These are phyloP conservation scores for Triangularia verruculosa DNA, from an alignment of 2,329 filamentous ascomycete genomes.

Conservation along the genomic window DNA sequence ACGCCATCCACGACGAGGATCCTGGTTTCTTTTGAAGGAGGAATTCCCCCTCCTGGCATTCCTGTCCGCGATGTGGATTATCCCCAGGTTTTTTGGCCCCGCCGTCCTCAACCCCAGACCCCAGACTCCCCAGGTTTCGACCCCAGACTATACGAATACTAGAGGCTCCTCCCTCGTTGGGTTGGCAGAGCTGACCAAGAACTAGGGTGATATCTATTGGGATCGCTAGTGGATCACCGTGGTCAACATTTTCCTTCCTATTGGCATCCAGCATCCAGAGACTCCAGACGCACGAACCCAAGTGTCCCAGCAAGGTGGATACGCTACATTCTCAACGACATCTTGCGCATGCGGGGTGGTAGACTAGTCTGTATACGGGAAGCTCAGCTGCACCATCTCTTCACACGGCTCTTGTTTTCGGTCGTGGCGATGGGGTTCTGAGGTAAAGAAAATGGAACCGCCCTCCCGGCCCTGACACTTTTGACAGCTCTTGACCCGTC, in stretches of 20 bases:
- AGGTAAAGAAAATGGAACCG: constrained; percentile 20
- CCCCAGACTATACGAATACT: not conserved
- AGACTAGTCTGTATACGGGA: constrained; percentile 20
- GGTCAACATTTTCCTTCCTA: not conserved
- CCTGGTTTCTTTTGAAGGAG: not conserved
- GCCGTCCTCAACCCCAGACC: constrained; percentile 1
- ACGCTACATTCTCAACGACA: constrained; percentile 12
- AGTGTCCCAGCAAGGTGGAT: constrained; percentile 22
- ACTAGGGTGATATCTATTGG: not conserved
- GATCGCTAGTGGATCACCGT: not conserved
- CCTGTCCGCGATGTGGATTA: constrained; percentile 1
- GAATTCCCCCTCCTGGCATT: not conserved
- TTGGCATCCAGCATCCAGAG: constrained; percentile 4
- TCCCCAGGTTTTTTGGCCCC: constrained; percentile 6
- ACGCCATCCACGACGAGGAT: not conserved
- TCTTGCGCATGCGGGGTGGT: constrained; percentile 17
- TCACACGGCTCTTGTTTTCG: constrained; percentile 25
- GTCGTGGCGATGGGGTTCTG: constrained; percentile 15
- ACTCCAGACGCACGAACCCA: not conserved
- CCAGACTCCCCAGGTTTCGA: not conserved
- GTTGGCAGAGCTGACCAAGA: constrained; percentile 6
- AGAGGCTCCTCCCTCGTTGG: not conserved
- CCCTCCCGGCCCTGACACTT: constrained; percentile 1
- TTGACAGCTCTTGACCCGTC: not conserved
- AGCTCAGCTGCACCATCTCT: constrained; percentile 18